Percentiles rank a stretch among this genome's conserved stretches.
Conservation (phyloP, 345 rosid species). For the Ceriops zippeliana region DNA sequence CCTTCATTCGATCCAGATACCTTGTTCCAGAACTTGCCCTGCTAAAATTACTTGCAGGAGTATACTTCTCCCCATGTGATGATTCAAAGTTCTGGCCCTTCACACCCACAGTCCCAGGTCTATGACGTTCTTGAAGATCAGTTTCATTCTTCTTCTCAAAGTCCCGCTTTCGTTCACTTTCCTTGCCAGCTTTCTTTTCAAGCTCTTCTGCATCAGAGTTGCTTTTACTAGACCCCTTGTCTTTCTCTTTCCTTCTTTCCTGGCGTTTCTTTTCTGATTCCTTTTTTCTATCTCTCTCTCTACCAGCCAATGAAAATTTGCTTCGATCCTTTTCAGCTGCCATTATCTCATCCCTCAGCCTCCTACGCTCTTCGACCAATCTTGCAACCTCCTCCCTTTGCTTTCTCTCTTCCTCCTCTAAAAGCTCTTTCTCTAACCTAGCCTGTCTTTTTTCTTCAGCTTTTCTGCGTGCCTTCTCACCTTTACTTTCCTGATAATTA, state of each 20-base stretch:
- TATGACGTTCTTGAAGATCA: slow-evolving; percentile 49
- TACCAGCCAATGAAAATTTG: slow-evolving; percentile 41
- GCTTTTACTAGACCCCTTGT: slow-evolving; percentile 82
- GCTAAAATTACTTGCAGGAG: slow-evolving; percentile 40
- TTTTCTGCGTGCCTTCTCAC: slow-evolving; percentile 91
- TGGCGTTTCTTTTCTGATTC: slow-evolving; percentile 78
- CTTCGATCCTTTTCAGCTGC: slow-evolving; percentile 65
- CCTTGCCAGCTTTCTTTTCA: slow-evolving; percentile 63
- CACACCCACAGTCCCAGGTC: slow-evolving; percentile 38
- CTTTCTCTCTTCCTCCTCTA: slow-evolving; percentile 93
- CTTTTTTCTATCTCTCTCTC: slow-evolving; percentile 57
- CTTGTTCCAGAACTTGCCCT: slow-evolving; percentile 55
- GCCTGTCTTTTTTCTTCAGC: slow-evolving; percentile 98
- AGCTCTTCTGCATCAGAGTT: slow-evolving; percentile 85
- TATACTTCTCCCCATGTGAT: slow-evolving; percentile 41
- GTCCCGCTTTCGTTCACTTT: slow-evolving; percentile 56
- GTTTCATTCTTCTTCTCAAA: slow-evolving; percentile 49
- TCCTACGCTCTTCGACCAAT: slow-evolving; percentile 89
- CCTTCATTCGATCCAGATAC: slow-evolving; percentile 86
- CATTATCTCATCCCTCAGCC: slow-evolving; percentile 70
- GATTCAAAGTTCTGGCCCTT: slow-evolving; percentile 42
- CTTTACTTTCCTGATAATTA: slow-evolving; percentile 66
- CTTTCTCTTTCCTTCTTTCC: slow-evolving; percentile 87
- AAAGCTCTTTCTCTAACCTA: slow-evolving; percentile 78
- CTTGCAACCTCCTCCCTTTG: slow-evolving; percentile 98